Base-by-base conservation (phyloP, 441 rosid genomes). In the Isatis lusitanica region DNA sequence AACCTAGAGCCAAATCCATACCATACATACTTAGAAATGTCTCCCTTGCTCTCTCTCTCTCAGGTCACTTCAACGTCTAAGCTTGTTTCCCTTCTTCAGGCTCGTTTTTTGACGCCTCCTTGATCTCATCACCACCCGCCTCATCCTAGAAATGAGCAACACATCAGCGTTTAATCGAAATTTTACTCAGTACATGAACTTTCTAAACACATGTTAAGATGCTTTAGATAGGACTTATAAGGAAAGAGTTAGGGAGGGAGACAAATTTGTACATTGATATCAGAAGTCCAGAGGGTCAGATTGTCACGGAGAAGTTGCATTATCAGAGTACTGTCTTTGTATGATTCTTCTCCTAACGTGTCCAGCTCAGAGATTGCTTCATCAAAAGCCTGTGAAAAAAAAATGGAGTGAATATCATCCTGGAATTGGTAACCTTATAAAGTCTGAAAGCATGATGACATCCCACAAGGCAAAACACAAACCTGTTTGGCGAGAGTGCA, bases 221-320 rank as follows among this genome's bases (percentile, higher is more conserved):
- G 65, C 58, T 17, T 55, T 53, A 42, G 24, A 59, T 58, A 67
- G 6, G 30, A 7, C 2, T 30, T 46, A 15, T 24, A n/a, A 66
- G 24, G 13, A 40, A 72, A 51, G 40, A 53, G 66, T 13, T 6
- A 18, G 11, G 15, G 12, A 57, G 21, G 38, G 7, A 42, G 68
- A 50, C 44, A 61, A 60, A 13, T 55, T 30, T 11, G 31, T 48
- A 94, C 98, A 77, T 88, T 81, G 80, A 87, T 82, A 83, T 94
- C 97, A 66, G 97, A 91, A 64, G 97, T 94, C 97, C 98, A 94
- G 24, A 94, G 93, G 13, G 98, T 94, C 52, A 94, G 84, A 52
- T 94, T 94, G 77, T 94, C 98, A 11, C 97, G 91, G 75, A 93
- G 97, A 74, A 94, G 98, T 82, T 94, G 98, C 98, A 93, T 93